Percentiles rank a stretch among this genome's conserved stretches.
phyloP scores from a whole-genome alignment of 345 rosid genomes.

The Syzygium grande region DNA sequence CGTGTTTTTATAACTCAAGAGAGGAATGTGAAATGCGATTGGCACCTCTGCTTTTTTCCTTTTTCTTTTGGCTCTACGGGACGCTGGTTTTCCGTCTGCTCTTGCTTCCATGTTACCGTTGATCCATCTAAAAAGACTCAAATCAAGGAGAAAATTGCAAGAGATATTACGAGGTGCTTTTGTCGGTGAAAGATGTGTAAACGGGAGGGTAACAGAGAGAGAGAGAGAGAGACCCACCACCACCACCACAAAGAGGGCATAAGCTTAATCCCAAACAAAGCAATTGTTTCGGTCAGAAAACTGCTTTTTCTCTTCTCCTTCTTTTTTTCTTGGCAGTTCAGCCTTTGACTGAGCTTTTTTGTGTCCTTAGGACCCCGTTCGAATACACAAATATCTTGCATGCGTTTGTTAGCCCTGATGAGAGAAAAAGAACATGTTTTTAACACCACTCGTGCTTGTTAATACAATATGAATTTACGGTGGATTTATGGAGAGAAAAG shows the following conservation, averaged over 20 bases:
- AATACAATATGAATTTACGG: background rate
- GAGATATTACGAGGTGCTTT: background rate
- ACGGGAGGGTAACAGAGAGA: background rate
- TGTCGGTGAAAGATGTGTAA: background rate
- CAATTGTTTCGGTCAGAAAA: background rate
- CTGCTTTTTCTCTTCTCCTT: background rate
- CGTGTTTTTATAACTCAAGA: background rate
- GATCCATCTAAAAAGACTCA: background rate
- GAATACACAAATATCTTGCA: background rate
- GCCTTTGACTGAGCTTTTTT: background rate
- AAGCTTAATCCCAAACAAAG: background rate
- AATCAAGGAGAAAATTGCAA: background rate
- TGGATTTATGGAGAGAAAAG: background rate
- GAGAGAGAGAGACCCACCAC: background rate
- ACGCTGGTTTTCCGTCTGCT: background rate
- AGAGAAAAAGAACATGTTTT: background rate
- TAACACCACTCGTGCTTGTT: background rate
- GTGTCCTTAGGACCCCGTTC: background rate
- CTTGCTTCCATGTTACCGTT: background rate
- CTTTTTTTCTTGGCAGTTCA: background rate
- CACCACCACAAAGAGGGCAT: background rate
- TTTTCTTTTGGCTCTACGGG: background rate
- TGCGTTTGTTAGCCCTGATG: background rate
- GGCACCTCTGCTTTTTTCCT: background rate
- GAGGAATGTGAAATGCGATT: background rate